Conservation (phyloP, 176 grass and related monocot species). For the Pontederia paniculata region DNA sequence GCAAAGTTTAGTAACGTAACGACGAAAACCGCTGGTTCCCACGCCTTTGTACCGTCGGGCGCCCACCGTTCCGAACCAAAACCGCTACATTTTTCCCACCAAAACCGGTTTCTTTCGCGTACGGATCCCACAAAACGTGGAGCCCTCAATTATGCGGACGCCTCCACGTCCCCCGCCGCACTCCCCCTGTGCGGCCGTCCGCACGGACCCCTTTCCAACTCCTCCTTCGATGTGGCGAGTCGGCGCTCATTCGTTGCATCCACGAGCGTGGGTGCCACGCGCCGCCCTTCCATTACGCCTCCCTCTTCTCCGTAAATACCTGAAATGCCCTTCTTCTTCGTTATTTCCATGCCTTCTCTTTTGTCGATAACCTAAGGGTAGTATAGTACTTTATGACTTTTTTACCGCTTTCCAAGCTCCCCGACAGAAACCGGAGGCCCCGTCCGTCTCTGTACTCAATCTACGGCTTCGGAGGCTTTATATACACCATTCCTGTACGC, state of each 20-base stretch:
- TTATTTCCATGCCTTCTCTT: background rate
- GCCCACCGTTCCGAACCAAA: background rate
- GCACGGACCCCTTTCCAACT: background rate
- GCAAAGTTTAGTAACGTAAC: too few relatives aligned
- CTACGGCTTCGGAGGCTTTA: too few relatives aligned
- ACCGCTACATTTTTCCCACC: too few relatives aligned
- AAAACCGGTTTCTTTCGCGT: background rate
- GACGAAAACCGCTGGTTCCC: background rate
- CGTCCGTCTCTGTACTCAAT: too few relatives aligned
- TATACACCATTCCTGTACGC: too few relatives aligned
- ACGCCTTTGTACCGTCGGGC: background rate
- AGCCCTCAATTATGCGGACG: background rate
- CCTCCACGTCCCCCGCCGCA: too few relatives aligned
- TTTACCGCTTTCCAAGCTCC: background rate
- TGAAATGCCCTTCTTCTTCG: background rate
- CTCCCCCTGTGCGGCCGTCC: background rate
- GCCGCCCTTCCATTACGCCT: background rate
- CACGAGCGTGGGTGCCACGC: background rate
- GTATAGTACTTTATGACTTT: background rate
- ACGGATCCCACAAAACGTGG: background rate
- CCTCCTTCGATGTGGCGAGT: background rate
- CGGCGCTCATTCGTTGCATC: background rate
- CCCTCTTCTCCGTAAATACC: background rate
- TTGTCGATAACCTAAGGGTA: background rate
- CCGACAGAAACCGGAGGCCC: too few relatives aligned